Base-by-base conservation (phyloP, 257 asterid species). In the Eucommia ulmoides region DNA sequence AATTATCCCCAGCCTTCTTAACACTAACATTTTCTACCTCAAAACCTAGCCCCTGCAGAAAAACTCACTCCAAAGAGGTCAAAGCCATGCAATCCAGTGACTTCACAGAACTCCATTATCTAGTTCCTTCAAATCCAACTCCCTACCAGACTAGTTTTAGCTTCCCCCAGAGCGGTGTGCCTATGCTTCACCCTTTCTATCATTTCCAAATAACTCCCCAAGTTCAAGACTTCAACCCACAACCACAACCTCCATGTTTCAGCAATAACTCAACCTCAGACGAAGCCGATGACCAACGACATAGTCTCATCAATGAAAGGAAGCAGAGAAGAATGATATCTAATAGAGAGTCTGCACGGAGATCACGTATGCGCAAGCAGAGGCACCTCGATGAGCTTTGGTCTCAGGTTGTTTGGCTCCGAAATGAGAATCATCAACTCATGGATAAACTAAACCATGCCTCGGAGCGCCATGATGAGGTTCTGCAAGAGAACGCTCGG, bases 341-440 rank as follows among this genome's bases (percentile, higher is more conserved):
- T 0, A 79, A 79, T 58, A 19, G 88, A 22, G 88, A 79, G 15
- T 79, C 88, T 0, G 88, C 88, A 7, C 70, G 88, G 6, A 45
- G 88, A 38, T 79, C 88, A 9, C 67, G 88, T 74, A 72, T 79
- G 83, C 61, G 88, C 14, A 79, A 79, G 24, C 83, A 72, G 56
- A 67, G 83, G 22, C 83, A 67, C 52, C 79, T 79, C 21, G 76
- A 79, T 22, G 88, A 79, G 65, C 64, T 79, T 0, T 29, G 81
- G 71, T 62, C 75, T 1, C 83, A 73, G 10, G 65, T 70, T 16
- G 38, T 56, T 23, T 63, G 65, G 12, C 74, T 79, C 2, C 23
- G 69, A 8, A 58, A 51, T 0, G 65, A 70, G 65, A 70, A 79
- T 17, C 66, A 58, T 1, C 33, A 12, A 9, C 68, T 79, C 49